Evolutionary conservation across 2,329 filamentous ascomycete species (phyloP).

Genomic region (Sphaerulina musiva): DNA sequence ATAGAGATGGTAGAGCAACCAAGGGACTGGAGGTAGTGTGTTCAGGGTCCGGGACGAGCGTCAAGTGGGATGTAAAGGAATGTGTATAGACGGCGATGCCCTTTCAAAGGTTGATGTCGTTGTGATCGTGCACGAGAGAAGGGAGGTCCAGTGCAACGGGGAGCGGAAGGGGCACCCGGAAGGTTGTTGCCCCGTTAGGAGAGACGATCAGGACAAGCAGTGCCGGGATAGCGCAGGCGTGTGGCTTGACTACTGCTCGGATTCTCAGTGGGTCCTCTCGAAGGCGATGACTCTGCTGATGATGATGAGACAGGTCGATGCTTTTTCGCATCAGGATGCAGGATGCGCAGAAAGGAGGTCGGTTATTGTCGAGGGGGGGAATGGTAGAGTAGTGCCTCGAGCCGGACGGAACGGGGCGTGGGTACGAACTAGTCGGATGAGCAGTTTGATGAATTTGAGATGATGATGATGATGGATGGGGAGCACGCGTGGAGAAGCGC

Average conservation of each 20-base stretch:
- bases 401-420: constrained; percentile 17
- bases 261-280: constrained; percentile 21
- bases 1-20: constrained; percentile 19
- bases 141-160: constrained; percentile 29
- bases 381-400: constrained; percentile 9
- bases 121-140: constrained; percentile 22
- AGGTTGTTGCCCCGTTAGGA: constrained; percentile 28
- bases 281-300: background rate
- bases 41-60: constrained; percentile 30
- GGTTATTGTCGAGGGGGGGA: constrained; percentile 9
- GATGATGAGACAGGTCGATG: constrained; percentile 30
- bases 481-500: background rate
- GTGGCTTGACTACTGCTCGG: constrained; percentile 28
- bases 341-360: constrained; percentile 17
- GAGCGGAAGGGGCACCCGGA: constrained; percentile 27
- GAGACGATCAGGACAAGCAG: constrained; percentile 30
- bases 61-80: constrained; percentile 33
- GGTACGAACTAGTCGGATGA: constrained; percentile 6
- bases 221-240: constrained; percentile 29
- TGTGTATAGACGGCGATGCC: constrained; percentile 28
- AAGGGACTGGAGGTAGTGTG: constrained; percentile 15
- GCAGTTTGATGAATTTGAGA: background rate
- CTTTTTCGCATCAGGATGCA: constrained; percentile 11
- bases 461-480: too few relatives aligned
- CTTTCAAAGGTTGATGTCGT: constrained; percentile 21